Evolutionary conservation across 371 early-diverging fungal genomes (phyloP).

Genomic region (Syncephalastrum sp.): DNA sequence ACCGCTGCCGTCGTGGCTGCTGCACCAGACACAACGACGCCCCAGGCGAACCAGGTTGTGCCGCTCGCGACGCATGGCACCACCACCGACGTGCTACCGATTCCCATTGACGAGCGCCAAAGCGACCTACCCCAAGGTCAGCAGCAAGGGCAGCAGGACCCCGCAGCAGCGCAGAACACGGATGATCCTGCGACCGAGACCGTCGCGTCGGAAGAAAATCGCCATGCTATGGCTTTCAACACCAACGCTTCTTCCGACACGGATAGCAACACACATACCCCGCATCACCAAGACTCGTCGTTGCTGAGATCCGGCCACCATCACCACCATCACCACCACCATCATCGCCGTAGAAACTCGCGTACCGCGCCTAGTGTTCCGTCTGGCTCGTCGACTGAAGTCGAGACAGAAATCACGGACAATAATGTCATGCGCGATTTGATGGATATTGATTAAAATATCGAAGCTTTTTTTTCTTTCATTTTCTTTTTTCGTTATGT

Average conservation of each 20-base stretch:
- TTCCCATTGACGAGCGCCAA: slow-evolving; percentile 17
- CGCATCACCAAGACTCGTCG: not conserved
- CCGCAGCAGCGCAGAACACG: too few species aligned
- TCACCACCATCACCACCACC: slow-evolving; percentile 8
- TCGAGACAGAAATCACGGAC: slow-evolving; percentile 19
- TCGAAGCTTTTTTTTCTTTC: not conserved
- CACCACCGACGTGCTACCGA: slow-evolving; percentile 15
- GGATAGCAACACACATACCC: not conserved
- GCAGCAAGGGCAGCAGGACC: slow-evolving; percentile 2
- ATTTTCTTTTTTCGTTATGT: not conserved
- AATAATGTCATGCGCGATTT: slow-evolving; percentile 15
- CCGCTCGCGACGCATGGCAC: slow-evolving; percentile 17
- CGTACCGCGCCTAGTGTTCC: slow-evolving; percentile 23
- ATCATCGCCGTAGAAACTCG: slow-evolving; percentile 18
- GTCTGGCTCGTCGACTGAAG: slow-evolving; percentile 28
- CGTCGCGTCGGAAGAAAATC: not conserved
- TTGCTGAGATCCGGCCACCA: slow-evolving; percentile 6
- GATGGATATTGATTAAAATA: slow-evolving; percentile 21
- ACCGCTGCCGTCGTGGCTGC: slow-evolving; percentile 15
- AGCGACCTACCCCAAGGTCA: slow-evolving; percentile 7
- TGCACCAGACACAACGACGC: slow-evolving; percentile 17
- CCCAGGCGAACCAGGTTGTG: slow-evolving; percentile 17
- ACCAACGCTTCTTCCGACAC: not conserved
- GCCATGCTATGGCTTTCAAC: not conserved
- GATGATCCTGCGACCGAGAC: not conserved